phyloP scores from a whole-genome alignment of 768 basidiomycete species.

The Termitomyces sp. region DNA sequence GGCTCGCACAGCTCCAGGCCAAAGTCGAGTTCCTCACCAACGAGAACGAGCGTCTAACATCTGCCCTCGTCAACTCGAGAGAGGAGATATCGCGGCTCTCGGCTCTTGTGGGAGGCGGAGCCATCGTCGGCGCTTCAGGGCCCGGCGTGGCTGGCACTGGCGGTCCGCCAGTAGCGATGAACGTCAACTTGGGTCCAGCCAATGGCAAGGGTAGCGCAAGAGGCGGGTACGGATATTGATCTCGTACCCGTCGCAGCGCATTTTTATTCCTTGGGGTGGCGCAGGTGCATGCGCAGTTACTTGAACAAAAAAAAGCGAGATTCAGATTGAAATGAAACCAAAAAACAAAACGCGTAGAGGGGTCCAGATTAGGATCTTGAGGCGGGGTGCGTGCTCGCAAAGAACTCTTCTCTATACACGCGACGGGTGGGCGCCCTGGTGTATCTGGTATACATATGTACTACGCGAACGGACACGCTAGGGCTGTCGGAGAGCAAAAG shows the following conservation, averaged over 20 bases:
- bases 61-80: slow-evolving; percentile 79
- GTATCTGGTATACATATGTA: slow-evolving; percentile 1
- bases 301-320: background rate
- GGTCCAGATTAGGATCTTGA: background rate
- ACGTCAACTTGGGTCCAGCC: background rate
- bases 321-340: too few relatives aligned
- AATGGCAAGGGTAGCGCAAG: background rate
- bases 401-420: background rate
- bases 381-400: background rate
- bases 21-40: slow-evolving; percentile 90
- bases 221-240: slow-evolving; percentile 2
- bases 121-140: slow-evolving; percentile 38
- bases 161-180: slow-evolving; percentile 1
- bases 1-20: slow-evolving; percentile 87
- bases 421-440: background rate
- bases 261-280: background rate
- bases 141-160: slow-evolving; percentile 18
- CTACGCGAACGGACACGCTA: background rate
- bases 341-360: background rate
- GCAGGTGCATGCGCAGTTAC: background rate
- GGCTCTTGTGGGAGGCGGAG: slow-evolving; percentile 62
- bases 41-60: slow-evolving; percentile 92
- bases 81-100: slow-evolving; percentile 89
- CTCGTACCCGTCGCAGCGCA: too few relatives aligned
- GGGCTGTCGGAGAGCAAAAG: background rate